phyloP scores from a whole-genome alignment of 2,329 filamentous ascomycete species.

The Colletotrichum sp. region DNA sequence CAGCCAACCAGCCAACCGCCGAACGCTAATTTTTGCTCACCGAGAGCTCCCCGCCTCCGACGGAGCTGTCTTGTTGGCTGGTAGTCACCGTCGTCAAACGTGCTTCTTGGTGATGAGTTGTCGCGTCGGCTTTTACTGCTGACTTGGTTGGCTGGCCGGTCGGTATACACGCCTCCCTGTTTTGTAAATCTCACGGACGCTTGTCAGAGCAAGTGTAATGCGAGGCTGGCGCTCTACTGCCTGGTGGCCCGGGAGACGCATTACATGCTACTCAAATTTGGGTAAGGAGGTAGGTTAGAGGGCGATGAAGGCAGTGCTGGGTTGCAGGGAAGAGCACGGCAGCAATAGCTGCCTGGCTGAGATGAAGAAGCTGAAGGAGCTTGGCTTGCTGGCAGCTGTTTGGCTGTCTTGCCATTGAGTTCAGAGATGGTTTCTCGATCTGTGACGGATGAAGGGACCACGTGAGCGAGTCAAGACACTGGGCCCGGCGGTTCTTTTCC shows the following conservation, averaged over 20 bases:
- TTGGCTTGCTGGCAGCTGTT: neutral
- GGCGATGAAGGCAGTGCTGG: neutral
- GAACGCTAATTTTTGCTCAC: slow-evolving; percentile 8
- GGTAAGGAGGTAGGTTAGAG: neutral
- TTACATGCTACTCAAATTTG: neutral
- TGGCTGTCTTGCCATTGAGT: neutral
- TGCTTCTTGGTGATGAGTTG: neutral
- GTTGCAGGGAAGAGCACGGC: neutral
- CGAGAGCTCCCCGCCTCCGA: slow-evolving; percentile 10
- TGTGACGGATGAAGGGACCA: neutral
- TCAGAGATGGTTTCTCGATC: neutral
- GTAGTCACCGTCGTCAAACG: neutral
- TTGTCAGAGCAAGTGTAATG: slow-evolving; percentile 7
- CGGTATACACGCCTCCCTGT: neutral
- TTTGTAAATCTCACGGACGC: neutral
- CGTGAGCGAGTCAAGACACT: slow-evolving; percentile 18
- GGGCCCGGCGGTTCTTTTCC: neutral
- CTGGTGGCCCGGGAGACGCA: slow-evolving; percentile 6
- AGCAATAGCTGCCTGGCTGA: neutral
- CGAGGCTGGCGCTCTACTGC: neutral
- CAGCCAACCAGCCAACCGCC: neutral
- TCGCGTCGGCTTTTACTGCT: neutral
- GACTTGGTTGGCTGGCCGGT: neutral
- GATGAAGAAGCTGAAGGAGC: neutral
- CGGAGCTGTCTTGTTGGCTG: slow-evolving; percentile 6